phyloP scores from a whole-genome alignment of 73 alveolate species.

The Symbiodinium natans region DNA sequence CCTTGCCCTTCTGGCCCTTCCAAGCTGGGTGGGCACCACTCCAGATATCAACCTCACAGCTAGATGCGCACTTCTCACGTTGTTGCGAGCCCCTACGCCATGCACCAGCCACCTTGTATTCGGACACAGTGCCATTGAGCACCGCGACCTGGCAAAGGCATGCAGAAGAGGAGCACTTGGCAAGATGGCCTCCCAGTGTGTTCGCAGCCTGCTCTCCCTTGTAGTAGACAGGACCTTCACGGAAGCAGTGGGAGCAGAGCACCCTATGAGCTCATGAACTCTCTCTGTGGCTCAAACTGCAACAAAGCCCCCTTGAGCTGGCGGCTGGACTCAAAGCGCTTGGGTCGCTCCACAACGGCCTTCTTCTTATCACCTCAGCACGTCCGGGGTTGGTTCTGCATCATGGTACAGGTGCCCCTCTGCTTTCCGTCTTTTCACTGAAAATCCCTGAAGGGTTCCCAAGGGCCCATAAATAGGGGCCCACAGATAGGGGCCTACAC shows the following conservation, averaged over 20 bases:
- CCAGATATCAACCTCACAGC: constrained; percentile 62
- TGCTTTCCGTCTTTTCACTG: too few relatives aligned
- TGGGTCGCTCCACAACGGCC: neutral
- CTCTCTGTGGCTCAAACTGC: too few relatives aligned
- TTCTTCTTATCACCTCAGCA: neutral
- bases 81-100: neutral
- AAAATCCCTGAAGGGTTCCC: neutral
- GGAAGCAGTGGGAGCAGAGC: too few relatives aligned
- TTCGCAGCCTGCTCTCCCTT: constrained; percentile 65
- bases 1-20: constrained; percentile 91
- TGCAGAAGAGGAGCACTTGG: too few relatives aligned
- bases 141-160: constrained; percentile 30
- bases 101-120: constrained; percentile 37
- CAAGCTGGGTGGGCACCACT: constrained; percentile 85
- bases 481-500: too few relatives aligned
- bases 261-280: too few relatives aligned
- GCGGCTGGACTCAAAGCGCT: constrained; percentile 22
- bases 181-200: too few relatives aligned
- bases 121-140: constrained; percentile 53
- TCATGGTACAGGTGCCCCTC: too few relatives aligned
- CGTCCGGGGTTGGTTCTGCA: too few relatives aligned
- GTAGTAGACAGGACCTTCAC: constrained; percentile 72
- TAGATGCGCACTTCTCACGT: neutral
- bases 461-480: too few relatives aligned
- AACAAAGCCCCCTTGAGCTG: neutral